These are phyloP conservation scores for Pinus taeda DNA, from an alignment of 75 land plant species.

Conservation along the genomic window DNA sequence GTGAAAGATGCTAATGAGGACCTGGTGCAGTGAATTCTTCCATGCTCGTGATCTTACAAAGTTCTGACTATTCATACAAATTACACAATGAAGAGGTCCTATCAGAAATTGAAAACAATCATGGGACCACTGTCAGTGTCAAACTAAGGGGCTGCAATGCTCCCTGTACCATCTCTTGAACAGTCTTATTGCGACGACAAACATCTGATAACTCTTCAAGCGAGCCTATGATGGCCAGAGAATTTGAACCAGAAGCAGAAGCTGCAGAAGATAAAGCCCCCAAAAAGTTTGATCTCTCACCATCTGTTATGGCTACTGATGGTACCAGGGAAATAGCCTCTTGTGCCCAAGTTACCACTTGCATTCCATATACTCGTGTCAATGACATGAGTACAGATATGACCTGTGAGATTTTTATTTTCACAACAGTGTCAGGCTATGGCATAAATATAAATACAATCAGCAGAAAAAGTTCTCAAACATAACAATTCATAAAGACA, in stretches of 20 bases:
- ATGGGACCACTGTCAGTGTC: constrained; percentile 40
- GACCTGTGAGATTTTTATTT: constrained; percentile 46
- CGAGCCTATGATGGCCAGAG: constrained; percentile 35
- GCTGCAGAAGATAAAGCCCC: constrained; percentile 70
- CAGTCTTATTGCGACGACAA: constrained; percentile 87
- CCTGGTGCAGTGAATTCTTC: too few species aligned
- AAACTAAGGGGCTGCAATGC: constrained; percentile 82
- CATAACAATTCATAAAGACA: background rate
- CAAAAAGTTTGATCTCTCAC: constrained; percentile 67
- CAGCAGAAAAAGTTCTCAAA: background rate
- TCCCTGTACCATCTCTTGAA: constrained; percentile 86
- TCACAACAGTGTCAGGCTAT: background rate
- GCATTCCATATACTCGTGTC: constrained; percentile 64
- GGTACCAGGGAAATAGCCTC: constrained; percentile 67
- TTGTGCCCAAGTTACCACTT: constrained; percentile 76
- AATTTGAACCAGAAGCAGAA: constrained; percentile 59
- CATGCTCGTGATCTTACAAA: too few species aligned
- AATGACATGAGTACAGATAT: constrained; percentile 60
- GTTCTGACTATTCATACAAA: too few species aligned
- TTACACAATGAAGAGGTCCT: too few species aligned
- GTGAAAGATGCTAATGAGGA: too few species aligned
- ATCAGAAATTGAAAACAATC: background rate
- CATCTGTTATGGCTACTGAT: constrained; percentile 66
- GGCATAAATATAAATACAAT: background rate
- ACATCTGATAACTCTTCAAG: constrained; percentile 96